phyloP scores from a whole-genome alignment of 1,284 basidiomycete genomes.

The Cerioporus squamosus region DNA sequence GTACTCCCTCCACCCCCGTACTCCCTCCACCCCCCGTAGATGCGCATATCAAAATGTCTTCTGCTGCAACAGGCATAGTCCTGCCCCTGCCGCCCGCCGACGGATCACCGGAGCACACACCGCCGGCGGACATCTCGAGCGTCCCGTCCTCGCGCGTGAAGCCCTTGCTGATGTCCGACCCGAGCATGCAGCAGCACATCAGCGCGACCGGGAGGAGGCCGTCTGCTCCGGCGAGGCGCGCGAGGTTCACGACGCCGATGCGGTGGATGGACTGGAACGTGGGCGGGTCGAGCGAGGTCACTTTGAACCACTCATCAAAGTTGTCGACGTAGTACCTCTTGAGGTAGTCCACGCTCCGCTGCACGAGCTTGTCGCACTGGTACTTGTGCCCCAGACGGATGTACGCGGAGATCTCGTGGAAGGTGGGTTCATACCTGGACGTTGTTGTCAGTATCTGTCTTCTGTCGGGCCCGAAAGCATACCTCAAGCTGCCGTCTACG shows the following conservation, averaged over 20 bases:
- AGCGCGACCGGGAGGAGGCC: slow-evolving; percentile 16
- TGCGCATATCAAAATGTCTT: no score
- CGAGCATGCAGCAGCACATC: slow-evolving; percentile 15
- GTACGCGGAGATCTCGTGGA: slow-evolving; percentile 14
- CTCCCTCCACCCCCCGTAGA: no score
- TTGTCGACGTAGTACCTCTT: slow-evolving; percentile 9
- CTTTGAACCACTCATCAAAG: slow-evolving; percentile 9
- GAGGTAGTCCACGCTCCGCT: slow-evolving; percentile 10
- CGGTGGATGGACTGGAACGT: slow-evolving; percentile 7
- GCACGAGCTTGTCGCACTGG: slow-evolving; percentile 9
- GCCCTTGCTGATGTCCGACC: slow-evolving; percentile 2
- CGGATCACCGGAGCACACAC: no score
- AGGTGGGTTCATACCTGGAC: slow-evolving; percentile 5
- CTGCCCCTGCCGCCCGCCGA: no score
- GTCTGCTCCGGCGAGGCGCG: slow-evolving; percentile 8
- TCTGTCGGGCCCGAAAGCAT: background rate
- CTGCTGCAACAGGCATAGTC: no score
- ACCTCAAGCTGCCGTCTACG: background rate
- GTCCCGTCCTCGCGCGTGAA: slow-evolving; percentile 15
- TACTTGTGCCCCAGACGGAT: slow-evolving; percentile 22
- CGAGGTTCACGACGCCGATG: slow-evolving; percentile 17
- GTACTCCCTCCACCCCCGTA: no score
- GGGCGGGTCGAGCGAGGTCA: slow-evolving; percentile 5
- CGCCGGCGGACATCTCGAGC: no score
- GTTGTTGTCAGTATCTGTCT: background rate